phyloP scores from a whole-genome alignment of 2,329 filamentous ascomycete species.

The Claviceps citrina region DNA sequence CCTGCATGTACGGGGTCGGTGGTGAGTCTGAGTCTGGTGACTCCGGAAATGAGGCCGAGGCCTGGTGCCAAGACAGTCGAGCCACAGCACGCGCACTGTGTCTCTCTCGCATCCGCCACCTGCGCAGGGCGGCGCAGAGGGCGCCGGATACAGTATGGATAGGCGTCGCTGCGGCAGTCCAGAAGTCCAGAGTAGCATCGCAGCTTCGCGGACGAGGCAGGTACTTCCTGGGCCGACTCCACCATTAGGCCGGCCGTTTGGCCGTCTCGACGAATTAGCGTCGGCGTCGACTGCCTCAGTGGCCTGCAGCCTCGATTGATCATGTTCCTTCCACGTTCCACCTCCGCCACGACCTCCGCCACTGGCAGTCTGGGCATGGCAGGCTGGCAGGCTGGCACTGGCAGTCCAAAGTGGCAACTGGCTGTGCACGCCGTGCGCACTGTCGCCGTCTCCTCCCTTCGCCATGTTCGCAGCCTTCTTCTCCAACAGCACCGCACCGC shows the following conservation, averaged over 20 bases:
- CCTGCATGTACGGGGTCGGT: too few relatives aligned
- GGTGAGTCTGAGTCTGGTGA: too few relatives aligned
- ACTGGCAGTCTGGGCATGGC: too few relatives aligned
- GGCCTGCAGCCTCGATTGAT: too few relatives aligned
- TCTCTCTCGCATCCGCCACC: neutral
- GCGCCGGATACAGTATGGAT: conserved; percentile 2
- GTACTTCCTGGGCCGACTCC: conserved; percentile 21
- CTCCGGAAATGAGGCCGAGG: conserved; percentile 8
- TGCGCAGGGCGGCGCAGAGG: neutral
- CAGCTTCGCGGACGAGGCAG: conserved; percentile 1
- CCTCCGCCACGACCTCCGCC: too few relatives aligned
- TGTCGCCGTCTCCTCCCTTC: conserved; percentile 18
- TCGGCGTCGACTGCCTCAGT: conserved; percentile 1
- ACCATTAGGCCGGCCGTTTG: conserved; percentile 45
- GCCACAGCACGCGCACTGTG: neutral
- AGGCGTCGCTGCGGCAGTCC: neutral
- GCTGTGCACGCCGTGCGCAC: too few relatives aligned
- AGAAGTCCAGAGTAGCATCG: neutral
- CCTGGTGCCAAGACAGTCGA: neutral
- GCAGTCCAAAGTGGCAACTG: too few relatives aligned
- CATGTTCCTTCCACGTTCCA: too few relatives aligned
- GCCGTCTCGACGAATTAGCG: conserved; percentile 31
- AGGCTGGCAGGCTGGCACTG: too few relatives aligned
- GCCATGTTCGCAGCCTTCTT: too few relatives aligned
- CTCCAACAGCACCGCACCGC: conserved; percentile 10